A percentile compares a stretch with the other conserved stretches of the same genome.
phyloP scores from a whole-genome alignment of 2,329 filamentous ascomycete species.

The Aspergillus sp. region DNA sequence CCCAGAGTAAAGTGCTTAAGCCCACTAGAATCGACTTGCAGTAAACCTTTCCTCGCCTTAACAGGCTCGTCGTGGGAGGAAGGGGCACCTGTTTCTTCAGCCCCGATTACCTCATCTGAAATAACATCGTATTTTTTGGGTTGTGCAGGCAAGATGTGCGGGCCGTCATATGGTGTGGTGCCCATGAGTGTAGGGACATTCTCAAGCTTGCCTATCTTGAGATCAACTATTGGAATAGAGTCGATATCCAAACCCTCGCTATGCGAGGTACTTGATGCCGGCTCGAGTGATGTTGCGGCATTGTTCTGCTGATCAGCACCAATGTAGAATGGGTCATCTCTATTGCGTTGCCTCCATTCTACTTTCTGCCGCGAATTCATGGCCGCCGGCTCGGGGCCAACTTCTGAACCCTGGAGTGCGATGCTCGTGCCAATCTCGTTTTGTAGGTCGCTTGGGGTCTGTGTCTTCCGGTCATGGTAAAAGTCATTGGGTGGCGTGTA shows the following conservation, averaged over 20 bases:
- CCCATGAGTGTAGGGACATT: conserved; percentile 7
- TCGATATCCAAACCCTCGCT: conserved; percentile 84
- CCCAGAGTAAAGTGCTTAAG: conserved; percentile 71
- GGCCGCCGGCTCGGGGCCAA: conserved; percentile 65
- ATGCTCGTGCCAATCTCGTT: conserved; percentile 21
- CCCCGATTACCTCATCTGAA: conserved; percentile 69
- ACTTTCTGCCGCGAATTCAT: conserved; percentile 72
- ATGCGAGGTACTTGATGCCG: conserved; percentile 70
- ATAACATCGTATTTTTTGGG: conserved; percentile 67
- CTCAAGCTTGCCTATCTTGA: conserved; percentile 67
- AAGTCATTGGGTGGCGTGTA: conserved; percentile 39
- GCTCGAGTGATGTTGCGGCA: conserved; percentile 74
- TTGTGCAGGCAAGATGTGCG: conserved; percentile 39
- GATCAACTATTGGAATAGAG: conserved; percentile 91
- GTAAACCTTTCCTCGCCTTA: conserved; percentile 62
- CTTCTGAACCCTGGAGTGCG: conserved; percentile 38
- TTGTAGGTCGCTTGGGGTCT: conserved; percentile 18
- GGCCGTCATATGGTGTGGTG: conserved; percentile 21
- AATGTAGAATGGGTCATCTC: conserved; percentile 96
- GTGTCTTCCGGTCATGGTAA: conserved; percentile 37
- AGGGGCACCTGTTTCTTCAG: conserved; percentile 39
- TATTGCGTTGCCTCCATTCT: conserved; percentile 78
- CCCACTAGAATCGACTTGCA: conserved; percentile 84
- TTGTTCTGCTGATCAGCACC: conserved; percentile 54
- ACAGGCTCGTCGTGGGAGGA: conserved; percentile 31